A percentile compares a stretch with the other conserved stretches of the same genome.
Conservation (phyloP, 805 yeast genomes). For the Saccharomyces jurei region DNA sequence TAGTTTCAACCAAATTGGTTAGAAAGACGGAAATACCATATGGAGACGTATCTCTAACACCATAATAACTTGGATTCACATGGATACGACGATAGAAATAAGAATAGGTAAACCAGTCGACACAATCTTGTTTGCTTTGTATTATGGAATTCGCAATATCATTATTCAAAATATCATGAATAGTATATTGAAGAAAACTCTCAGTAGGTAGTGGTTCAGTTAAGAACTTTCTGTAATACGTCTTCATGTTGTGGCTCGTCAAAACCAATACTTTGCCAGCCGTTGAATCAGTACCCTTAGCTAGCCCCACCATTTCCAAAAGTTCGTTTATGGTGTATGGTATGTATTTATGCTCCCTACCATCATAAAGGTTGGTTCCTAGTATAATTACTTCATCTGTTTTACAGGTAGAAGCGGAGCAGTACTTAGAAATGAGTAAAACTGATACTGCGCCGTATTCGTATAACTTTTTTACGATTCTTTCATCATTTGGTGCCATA, state of each 20-base stretch:
- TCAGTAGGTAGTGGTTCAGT: constrained; percentile 76
- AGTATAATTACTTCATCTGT: constrained; percentile 52
- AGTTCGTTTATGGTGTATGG: constrained; percentile 62
- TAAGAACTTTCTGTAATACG: constrained; percentile 64
- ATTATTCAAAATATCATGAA: constrained; percentile 62
- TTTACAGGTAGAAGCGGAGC: constrained; percentile 41
- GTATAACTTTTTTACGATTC: constrained; percentile 47
- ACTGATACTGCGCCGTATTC: constrained; percentile 43
- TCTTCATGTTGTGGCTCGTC: constrained; percentile 47
- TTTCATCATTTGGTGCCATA: constrained; percentile 49
- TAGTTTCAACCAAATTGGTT: constrained; percentile 72
- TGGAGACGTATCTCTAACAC: constrained; percentile 54
- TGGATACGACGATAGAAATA: constrained; percentile 75
- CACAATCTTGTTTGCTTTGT: constrained; percentile 67
- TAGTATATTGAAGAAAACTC: constrained; percentile 49
- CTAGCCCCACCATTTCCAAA: constrained; percentile 54
- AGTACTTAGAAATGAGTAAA: constrained; percentile 55
- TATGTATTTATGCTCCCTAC: constrained; percentile 58
- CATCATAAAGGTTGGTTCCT: constrained; percentile 68
- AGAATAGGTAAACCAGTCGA: constrained; percentile 84
- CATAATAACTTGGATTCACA: constrained; percentile 83
- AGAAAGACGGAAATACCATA: constrained; percentile 71
- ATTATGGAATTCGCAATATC: constrained; percentile 67
- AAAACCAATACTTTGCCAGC: constrained; percentile 44
- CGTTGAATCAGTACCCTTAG: constrained; percentile 25